Evolutionary conservation across 345 rosid species (phyloP).

Genomic region (Syzygium aromaticum): DNA sequence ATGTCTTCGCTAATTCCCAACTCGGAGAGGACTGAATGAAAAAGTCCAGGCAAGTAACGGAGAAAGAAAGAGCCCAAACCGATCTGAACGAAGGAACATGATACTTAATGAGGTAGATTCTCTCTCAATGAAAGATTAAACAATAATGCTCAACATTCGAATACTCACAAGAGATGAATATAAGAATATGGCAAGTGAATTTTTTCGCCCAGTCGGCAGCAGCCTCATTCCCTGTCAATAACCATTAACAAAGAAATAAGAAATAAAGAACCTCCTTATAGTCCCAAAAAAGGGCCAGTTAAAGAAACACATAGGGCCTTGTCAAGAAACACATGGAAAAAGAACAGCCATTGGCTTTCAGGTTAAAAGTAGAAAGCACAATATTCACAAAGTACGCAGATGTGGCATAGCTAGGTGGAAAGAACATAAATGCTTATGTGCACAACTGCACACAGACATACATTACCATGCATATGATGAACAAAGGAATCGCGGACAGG

Average conservation of each 20-base stretch:
- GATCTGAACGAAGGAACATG: slow-evolving; percentile 32
- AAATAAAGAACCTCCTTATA: not conserved
- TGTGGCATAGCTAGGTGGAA: not conserved
- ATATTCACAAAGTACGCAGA: not conserved
- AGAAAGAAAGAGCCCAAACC: slow-evolving; percentile 89
- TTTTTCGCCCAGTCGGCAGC: slow-evolving; percentile 78
- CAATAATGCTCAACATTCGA: not conserved
- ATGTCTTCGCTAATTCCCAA: slow-evolving; percentile 88
- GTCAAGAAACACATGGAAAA: not conserved
- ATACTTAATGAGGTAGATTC: not conserved
- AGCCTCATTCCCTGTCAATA: slow-evolving; percentile 84
- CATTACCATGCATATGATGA: not conserved
- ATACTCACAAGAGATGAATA: slow-evolving; percentile 74
- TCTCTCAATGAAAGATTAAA: not conserved
- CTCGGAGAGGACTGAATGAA: slow-evolving; percentile 54
- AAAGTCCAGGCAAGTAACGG: slow-evolving; percentile 57
- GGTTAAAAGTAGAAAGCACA: not conserved
- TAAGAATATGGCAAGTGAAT: slow-evolving; percentile 67
- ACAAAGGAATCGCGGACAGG: not conserved
- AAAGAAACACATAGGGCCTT: not conserved
- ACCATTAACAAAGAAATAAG: not conserved
- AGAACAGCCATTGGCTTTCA: not conserved
- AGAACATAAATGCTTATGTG: not conserved
- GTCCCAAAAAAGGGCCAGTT: not conserved
- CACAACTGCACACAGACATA: not conserved